These are phyloP conservation scores for Euphrasia confusa DNA, from an alignment of 257 asterid species.

Conservation along the genomic window DNA sequence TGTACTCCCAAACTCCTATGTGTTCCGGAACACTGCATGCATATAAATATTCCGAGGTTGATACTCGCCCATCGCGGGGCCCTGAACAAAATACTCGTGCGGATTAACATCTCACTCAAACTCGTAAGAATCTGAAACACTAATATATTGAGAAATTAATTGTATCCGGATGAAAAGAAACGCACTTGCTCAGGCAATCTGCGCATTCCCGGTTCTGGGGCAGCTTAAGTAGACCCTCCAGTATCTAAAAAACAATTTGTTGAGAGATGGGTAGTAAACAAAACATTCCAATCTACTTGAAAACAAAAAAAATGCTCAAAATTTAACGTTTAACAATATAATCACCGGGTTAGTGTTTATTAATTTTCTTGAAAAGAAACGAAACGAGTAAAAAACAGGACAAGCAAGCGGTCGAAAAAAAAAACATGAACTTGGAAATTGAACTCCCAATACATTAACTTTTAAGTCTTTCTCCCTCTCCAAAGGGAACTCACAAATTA, in stretches of 20 bases:
- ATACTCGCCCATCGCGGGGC: slow-evolving; percentile 95
- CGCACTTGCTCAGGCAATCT: slow-evolving; percentile 77
- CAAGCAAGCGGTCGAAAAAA: too few relatives aligned
- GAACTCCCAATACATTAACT: too few relatives aligned
- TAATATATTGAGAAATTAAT: not conserved
- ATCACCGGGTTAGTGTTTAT: too few relatives aligned
- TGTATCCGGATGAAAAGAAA: slow-evolving; percentile 1
- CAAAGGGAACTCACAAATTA: too few relatives aligned
- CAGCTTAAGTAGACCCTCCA: slow-evolving; percentile 70
- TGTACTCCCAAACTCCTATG: slow-evolving; percentile 96
- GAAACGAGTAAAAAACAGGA: too few relatives aligned
- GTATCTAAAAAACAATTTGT: slow-evolving; percentile 37
- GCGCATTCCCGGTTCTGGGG: slow-evolving; percentile 91
- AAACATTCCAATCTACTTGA: not conserved
- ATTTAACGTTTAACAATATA: too few relatives aligned
- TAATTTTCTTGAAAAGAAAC: too few relatives aligned
- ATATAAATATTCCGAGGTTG: slow-evolving; percentile 87
- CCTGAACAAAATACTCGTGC: slow-evolving; percentile 38
- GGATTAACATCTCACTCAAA: not conserved
- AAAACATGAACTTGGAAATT: too few relatives aligned
- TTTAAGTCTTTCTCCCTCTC: too few relatives aligned
- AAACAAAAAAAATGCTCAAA: not conserved
- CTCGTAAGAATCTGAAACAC: slow-evolving; percentile 2
- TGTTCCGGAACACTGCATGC: slow-evolving; percentile 92
- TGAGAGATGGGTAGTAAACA: not conserved